Base-by-base conservation (phyloP, 2,329 filamentous ascomycete genomes). In the Teratosphaeria nubilosa region DNA sequence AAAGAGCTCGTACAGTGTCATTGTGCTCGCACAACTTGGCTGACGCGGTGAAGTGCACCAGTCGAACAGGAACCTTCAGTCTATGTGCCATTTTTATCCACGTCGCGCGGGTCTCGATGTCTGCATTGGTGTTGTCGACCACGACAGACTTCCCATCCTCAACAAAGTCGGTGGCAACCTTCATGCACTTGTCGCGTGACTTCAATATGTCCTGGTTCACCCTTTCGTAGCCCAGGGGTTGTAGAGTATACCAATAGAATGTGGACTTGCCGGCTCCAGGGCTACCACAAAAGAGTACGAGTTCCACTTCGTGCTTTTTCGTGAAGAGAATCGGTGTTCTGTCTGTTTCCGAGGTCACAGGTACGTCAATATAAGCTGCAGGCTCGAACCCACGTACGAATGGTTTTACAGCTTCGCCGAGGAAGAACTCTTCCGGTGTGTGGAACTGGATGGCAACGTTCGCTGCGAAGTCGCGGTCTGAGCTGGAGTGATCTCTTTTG, bases 101-200 rank as follows among this genome's bases (percentile, higher is more conserved):
- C 60, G 88, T 76, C n/a, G 81, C 80, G 63, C 94, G 82, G 25
- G 86, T 90, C 56, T 89, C 86, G 11, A 79, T 72, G 74, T 95
- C 88, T 31, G 91, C 84, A 70, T 99, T 99, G n/a, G 94, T 97
- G 72, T 96, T 97, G 73, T 99, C 94, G 59, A 97, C 81, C 27
- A 81, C 90, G 3, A 96, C 84, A 2, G 88, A 88, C 24, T 78
- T 78, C 1, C 86, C 85, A 25, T 82, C 78, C 48, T 79, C 73
- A 50, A 97, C 76, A 22, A 53, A 82, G 82, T 54, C 77, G 79
- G 14, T 37, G 25, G 91, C 90, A 25, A 81, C 82, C 72, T 90
- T 88, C 60, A 96, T 74, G 71, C 83, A 86, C 72, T 78, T 83
- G 54, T 82, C 80, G 58, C 83, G 78, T 31, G 83, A 86, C 73